Evolutionary conservation across 352 stramenopile genomes (phyloP), one percentile per base, ranked within the genome.

Genomic region (Pythium chondricola): DNA sequence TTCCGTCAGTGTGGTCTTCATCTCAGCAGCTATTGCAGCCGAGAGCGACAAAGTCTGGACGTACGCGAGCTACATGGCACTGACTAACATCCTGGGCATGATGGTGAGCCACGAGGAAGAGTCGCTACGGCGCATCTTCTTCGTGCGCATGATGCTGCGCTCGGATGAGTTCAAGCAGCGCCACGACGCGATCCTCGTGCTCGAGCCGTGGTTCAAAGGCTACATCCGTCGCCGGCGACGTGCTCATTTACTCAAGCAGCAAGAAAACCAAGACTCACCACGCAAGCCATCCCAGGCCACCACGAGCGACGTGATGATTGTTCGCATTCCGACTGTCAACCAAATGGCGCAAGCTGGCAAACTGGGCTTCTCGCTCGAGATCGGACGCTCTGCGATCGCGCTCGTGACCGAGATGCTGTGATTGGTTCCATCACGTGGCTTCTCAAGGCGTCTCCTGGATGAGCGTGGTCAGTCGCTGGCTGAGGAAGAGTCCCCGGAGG

Each of bases 91-190:
- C 4, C 29, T 75, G 4, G 68, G 58, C 9, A 68, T 68, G 55
- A 64, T 79, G 65, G 59, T 69, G 8, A 74, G 61, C 40, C 58
- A 73, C 37, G 62, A 79, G 59, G 65, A 78, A 47, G 68, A 79
- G 50, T 67, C 62, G 36, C 46, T 79, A 27, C 68, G 65, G 4
- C 59, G 65, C n/a, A 58, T 67, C 25, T 78, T 79, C 38, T 74
- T 79, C 43, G 58, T 70, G 17, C 61, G 63, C 2, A 71, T 64
- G 52, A 61, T 65, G 29, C 48, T 77, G 10, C 56, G 67, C 10
- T 69, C 61, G 1, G 56, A 70, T 5, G 67, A 74, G 24, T 77
- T 77, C 45, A 32, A 43, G 4, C 30, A 37, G 18, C 59, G 54
- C 6, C 56, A 73, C 45, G 64, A 61, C 22, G 64, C 64, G 0